Evolutionary conservation across 495 filamentous ascomycete species (phyloP).

Genomic region (Neurospora sp.): DNA sequence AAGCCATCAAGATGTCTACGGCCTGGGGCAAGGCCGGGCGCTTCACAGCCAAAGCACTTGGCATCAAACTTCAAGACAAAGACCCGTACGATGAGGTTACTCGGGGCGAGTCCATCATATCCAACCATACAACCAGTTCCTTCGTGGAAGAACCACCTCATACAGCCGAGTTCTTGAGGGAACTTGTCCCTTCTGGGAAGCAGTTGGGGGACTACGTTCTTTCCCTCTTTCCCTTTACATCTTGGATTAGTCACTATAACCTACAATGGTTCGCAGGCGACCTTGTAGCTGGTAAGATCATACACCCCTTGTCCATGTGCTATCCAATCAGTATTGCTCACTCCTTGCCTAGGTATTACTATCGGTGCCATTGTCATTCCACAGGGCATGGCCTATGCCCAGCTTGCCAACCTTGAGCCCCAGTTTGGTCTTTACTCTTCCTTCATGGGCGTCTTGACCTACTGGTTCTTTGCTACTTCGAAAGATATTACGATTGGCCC

Average conservation of each 20-base stretch:
- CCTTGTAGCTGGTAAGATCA: slow-evolving; percentile 67
- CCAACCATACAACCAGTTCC: slow-evolving; percentile 61
- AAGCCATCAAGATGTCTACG: not conserved
- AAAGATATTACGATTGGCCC: slow-evolving; percentile 99
- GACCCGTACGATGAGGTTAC: slow-evolving; percentile 50
- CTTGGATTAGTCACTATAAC: slow-evolving; percentile 87
- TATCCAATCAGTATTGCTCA: slow-evolving; percentile 5
- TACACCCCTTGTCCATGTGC: not conserved
- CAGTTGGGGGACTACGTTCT: slow-evolving; percentile 50
- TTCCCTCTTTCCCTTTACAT: slow-evolving; percentile 74
- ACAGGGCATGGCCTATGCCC: slow-evolving; percentile 95
- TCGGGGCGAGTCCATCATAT: slow-evolving; percentile 70
- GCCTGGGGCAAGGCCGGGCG: slow-evolving; percentile 48
- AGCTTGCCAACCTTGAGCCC: slow-evolving; percentile 63
- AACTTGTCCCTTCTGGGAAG: slow-evolving; percentile 45
- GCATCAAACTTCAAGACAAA: slow-evolving; percentile 70
- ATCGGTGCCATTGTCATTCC: slow-evolving; percentile 94
- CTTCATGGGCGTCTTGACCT: slow-evolving; percentile 92
- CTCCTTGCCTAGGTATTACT: slow-evolving; percentile 57
- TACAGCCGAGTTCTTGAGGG: slow-evolving; percentile 56
- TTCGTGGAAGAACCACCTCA: slow-evolving; percentile 81
- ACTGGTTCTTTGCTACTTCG: slow-evolving; percentile 98
- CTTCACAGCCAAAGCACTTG: slow-evolving; percentile 65
- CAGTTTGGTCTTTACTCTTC: slow-evolving; percentile 93
- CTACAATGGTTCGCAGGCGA: slow-evolving; percentile 80